Evolutionary conservation across 768 basidiomycete species (phyloP), one percentile per base, ranked within the genome.

Genomic region (Panaeolus papilionaceus): DNA sequence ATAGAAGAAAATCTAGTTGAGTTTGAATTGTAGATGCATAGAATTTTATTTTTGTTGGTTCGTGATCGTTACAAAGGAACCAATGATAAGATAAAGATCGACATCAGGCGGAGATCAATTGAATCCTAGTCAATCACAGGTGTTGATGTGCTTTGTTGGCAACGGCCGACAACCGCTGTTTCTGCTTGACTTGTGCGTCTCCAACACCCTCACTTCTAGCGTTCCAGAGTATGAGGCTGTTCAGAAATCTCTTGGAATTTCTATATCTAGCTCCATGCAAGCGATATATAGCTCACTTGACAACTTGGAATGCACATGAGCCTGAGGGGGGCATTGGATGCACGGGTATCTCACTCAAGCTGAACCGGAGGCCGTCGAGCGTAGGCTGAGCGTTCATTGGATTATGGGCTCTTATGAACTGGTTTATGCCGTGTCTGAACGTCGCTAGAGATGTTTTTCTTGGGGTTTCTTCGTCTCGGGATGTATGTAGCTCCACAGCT

Each of bases 291-390:
- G 47, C 47, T 26, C 12, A 58, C 54, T 58, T 58, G 54, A 58
- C 28, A 33, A 37, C 54, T 33, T 58, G 11, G 14, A 3, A 26
- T 16, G 28, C 1, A 28, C 54, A 58, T 10, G 54, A 58, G 54
- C 33, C 33, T 33, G 1, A 33, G 33, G 33, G 54, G 12, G 33
- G 11, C 54, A 11, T 58, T 58, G 54, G 14, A 58, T 16, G 54
- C 33, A 58, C 7, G 54, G 20, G 28, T 58, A 58, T 58, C 54
- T 58, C 54, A 28, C 26, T 58, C 54, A 7, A 23, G 28, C 54
- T 58, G 54, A 58, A 58, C 28, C 54, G 54, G 26, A 58, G 26
- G 12, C 54, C 28, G 54, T 58, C 33, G 54, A 37, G 16, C 14
- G 14, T 16, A 4, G 4, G 4, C 10, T 28, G 28, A 28, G 5